Base-by-base conservation (phyloP, 202 grass and related monocot species). In the Schoenoplectus triqueter region DNA sequence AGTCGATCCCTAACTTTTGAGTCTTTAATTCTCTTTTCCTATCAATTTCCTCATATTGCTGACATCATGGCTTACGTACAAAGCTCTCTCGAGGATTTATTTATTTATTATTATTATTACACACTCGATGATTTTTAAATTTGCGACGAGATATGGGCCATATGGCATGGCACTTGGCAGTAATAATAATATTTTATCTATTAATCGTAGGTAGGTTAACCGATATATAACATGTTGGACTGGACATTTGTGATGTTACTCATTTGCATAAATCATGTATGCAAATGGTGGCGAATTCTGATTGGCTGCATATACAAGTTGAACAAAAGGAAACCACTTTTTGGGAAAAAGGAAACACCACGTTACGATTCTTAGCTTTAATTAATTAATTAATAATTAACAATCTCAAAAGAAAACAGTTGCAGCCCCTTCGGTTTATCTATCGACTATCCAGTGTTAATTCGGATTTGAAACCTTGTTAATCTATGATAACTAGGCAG, bases 1-100 rank as follows among this genome's bases (percentile, higher is more conserved):
- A 31, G 31, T 31, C 31, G 31, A 31, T 31, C 31, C 31, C 31
- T 31, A 31, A 31, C 31, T 31, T 31, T 31, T 31, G 31, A 31
- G 31, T 31, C 31, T 31, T 31, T 31, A 31, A 31, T 31, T 31
- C 31, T 31, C 31, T 31, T 31, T 31, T 31, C 31, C 31, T 31
- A 31, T 31, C 31, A 31, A 31, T 56, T 76, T 39, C 5, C 50
- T 76, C 50, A 76, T 19, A 20, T 54, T 57, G 22, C 10, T 77
- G 21, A 77, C 51, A n/a, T 77, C 50, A 77, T 14, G 21, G 73
- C 73, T 56, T 55, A 77, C 73, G 51, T 40, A 54, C 22, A 31
- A 31, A 31, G 31, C 6, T 41, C 15, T 7, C 70, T 10, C 13
- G 31, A 31, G 31, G 31, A 31, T 31, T 31, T 31, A 31, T 31